These are phyloP conservation scores for Rhizopogon sp. DNA, from an alignment of 768 basidiomycete genomes.

Conservation along the genomic window DNA sequence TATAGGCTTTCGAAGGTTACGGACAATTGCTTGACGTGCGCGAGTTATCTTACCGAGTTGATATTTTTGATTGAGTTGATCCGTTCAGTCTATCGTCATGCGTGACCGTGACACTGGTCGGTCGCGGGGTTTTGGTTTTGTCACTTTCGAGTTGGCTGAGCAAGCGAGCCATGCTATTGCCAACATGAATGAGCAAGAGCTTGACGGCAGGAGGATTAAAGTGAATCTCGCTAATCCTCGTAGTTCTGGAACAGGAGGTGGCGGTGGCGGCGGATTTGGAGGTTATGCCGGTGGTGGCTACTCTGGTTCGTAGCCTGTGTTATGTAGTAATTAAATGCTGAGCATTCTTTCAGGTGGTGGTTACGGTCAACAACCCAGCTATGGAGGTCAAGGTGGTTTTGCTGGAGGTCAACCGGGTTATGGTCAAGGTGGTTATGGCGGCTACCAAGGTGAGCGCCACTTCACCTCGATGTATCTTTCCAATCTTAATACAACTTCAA, in stretches of 20 bases:
- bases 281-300: slow-evolving; percentile 30
- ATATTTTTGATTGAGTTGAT: slow-evolving; percentile 23
- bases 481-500: slow-evolving; percentile 15
- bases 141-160: slow-evolving; percentile 55
- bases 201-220: slow-evolving; percentile 91
- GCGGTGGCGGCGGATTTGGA: slow-evolving; percentile 22
- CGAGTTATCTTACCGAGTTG: slow-evolving; percentile 31
- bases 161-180: slow-evolving; percentile 81
- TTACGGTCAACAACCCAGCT: slow-evolving; percentile 21
- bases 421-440: slow-evolving; percentile 22
- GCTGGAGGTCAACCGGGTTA: slow-evolving; percentile 25
- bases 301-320: slow-evolving; percentile 16
- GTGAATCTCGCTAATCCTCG: slow-evolving; percentile 80
- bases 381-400: slow-evolving; percentile 19
- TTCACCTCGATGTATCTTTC: background rate
- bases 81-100: slow-evolving; percentile 89
- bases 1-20: slow-evolving; percentile 76
- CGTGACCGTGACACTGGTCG: slow-evolving; percentile 97
- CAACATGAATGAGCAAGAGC: slow-evolving; percentile 81
- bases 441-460: slow-evolving; percentile 14
- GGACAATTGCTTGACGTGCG: slow-evolving; percentile 92
- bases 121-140: slow-evolving; percentile 96
- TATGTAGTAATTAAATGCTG: slow-evolving; percentile 3
- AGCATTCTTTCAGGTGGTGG: slow-evolving; percentile 20
- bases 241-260: slow-evolving; percentile 47